A percentile compares a stretch with the other conserved stretches of the same genome.
These are phyloP conservation scores for Talaromyces sp. DNA, from an alignment of 2,329 filamentous ascomycete genomes.

Conservation along the genomic window DNA sequence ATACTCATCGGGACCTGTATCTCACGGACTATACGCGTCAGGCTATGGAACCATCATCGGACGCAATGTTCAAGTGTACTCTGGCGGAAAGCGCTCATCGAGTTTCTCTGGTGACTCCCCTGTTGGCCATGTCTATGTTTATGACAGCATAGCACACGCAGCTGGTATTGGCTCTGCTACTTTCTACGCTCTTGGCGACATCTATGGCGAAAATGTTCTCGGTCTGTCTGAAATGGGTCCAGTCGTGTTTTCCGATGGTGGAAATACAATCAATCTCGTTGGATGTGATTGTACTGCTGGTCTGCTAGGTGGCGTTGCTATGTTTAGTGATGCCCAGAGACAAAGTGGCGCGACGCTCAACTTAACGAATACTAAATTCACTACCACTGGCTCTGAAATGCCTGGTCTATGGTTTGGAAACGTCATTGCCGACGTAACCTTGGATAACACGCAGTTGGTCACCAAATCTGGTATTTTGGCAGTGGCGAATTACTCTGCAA, in stretches of 20 bases:
- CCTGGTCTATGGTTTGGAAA: slow-evolving; percentile 39
- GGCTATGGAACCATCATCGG: slow-evolving; percentile 34
- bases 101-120: slow-evolving; percentile 38
- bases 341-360: slow-evolving; percentile 25
- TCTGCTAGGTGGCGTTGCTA: slow-evolving; percentile 32
- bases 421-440: slow-evolving; percentile 19
- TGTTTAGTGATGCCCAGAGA: slow-evolving; percentile 18
- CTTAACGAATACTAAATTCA: slow-evolving; percentile 27
- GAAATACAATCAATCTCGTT: slow-evolving; percentile 8
- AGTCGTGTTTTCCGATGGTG: slow-evolving; percentile 32
- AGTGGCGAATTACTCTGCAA: slow-evolving; percentile 9
- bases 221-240: slow-evolving; percentile 23
- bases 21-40: slow-evolving; percentile 36
- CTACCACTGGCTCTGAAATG: slow-evolving; percentile 17
- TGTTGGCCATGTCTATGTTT: slow-evolving; percentile 31
- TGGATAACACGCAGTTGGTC: slow-evolving; percentile 15
- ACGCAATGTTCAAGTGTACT: slow-evolving; percentile 29
- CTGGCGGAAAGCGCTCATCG: slow-evolving; percentile 35
- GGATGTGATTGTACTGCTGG: slow-evolving; percentile 30
- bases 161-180: slow-evolving; percentile 35
- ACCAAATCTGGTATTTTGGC: slow-evolving; percentile 19
- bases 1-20: slow-evolving; percentile 36
- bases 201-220: slow-evolving; percentile 30
- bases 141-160: slow-evolving; percentile 32
- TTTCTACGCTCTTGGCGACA: slow-evolving; percentile 35